Conservation (phyloP, 2,329 filamentous ascomycete species). For the Calcarisporium arbuscula region DNA sequence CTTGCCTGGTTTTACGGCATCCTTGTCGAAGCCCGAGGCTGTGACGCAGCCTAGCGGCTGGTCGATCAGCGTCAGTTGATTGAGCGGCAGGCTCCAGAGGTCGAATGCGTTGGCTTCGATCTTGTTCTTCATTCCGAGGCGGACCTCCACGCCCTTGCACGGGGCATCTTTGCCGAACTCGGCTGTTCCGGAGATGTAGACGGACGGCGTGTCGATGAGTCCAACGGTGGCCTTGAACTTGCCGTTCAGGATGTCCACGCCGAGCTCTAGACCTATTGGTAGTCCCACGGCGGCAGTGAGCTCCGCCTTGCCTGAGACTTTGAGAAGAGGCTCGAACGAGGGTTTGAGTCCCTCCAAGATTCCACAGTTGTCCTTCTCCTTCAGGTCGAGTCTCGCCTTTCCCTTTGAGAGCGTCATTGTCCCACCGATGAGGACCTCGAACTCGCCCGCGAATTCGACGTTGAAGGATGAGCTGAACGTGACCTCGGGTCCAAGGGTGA, state of each 20-base stretch:
- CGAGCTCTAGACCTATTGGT: conserved; percentile 2
- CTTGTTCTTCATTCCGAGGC: conserved; percentile 2
- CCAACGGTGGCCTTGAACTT: conserved; percentile 3
- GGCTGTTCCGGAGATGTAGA: background rate
- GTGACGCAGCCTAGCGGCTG: background rate
- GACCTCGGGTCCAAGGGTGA: background rate
- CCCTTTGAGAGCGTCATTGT: background rate
- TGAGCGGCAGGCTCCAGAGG: background rate
- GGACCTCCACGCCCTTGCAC: conserved; percentile 3
- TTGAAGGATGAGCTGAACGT: background rate
- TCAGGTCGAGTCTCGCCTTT: background rate
- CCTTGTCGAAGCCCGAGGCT: background rate
- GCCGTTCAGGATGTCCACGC: conserved; percentile 4
- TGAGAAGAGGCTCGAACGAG: background rate
- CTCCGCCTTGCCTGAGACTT: background rate
- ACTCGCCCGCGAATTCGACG: background rate
- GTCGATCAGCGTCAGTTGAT: background rate
- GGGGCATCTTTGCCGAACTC: background rate
- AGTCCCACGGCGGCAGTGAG: background rate
- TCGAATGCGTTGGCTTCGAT: conserved; percentile 1
- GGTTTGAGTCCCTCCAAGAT: background rate
- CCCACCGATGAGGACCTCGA: conserved; percentile 1
- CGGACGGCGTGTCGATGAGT: conserved; percentile 1
- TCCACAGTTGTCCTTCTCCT: background rate
- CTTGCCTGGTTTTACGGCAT: background rate